Conservation (phyloP, 371 early-diverging fungal genomes). For the Mucor saturninus region DNA sequence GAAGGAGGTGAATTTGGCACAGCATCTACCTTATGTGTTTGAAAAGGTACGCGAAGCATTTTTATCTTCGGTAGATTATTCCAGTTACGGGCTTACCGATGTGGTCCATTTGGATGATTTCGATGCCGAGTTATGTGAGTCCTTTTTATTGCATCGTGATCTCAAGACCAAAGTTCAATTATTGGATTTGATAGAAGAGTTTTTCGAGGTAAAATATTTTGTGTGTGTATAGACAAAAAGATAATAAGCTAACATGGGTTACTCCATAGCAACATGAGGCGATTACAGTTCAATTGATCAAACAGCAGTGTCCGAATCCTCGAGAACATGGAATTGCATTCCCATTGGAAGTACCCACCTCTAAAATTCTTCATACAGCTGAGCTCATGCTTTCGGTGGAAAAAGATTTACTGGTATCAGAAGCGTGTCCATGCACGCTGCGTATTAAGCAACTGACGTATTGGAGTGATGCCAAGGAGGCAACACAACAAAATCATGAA, state of each 20-base stretch:
- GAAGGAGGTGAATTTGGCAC: slow-evolving; percentile 48
- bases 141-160: slow-evolving; percentile 61
- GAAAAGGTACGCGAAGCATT: slow-evolving; percentile 59
- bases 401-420: slow-evolving; percentile 57
- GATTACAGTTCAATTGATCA: slow-evolving; percentile 42
- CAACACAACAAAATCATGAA: slow-evolving; percentile 29
- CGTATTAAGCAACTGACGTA: slow-evolving; percentile 63
- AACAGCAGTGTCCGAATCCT: slow-evolving; percentile 32
- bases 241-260: not conserved
- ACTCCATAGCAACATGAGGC: slow-evolving; percentile 40
- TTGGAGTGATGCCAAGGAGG: slow-evolving; percentile 41
- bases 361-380: slow-evolving; percentile 61
- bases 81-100: slow-evolving; percentile 66
- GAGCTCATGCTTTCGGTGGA: slow-evolving; percentile 55
- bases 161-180: slow-evolving; percentile 53
- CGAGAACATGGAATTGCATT: slow-evolving; percentile 49
- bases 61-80: slow-evolving; percentile 58
- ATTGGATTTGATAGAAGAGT: slow-evolving; percentile 55
- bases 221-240: not conserved
- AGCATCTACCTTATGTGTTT: slow-evolving; percentile 59
- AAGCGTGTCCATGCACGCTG: slow-evolving; percentile 59
- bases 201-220: slow-evolving; percentile 44
- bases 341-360: slow-evolving; percentile 56
- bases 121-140: slow-evolving; percentile 61
- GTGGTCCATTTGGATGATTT: slow-evolving; percentile 64